These are phyloP conservation scores for Strobilomyces confusus DNA, from an alignment of 768 basidiomycete genomes.

Conservation along the genomic window DNA sequence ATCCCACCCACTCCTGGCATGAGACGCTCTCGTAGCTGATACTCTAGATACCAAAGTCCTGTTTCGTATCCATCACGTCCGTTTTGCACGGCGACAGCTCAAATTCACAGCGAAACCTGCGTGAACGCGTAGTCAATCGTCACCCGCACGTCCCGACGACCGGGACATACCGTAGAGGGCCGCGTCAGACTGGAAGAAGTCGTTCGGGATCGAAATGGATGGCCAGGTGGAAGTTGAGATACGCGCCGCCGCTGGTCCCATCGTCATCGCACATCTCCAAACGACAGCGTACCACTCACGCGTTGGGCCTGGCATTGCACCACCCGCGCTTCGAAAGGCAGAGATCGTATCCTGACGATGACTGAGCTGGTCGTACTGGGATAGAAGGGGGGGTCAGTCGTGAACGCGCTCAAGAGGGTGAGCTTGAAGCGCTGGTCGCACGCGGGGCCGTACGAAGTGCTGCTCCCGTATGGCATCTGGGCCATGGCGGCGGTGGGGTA, in stretches of 20 bases:
- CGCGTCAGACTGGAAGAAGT: conserved; percentile 74
- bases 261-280: not conserved
- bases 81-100: not conserved
- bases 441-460: conserved; percentile 61
- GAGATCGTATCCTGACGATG: conserved; percentile 70
- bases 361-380: conserved; percentile 57
- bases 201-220: conserved; percentile 59
- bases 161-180: conserved; percentile 53
- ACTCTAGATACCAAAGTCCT: conserved; percentile 91
- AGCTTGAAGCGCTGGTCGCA: conserved; percentile 81
- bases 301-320: conserved; percentile 73
- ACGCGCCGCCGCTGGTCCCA: conserved; percentile 53
- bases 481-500: conserved; percentile 80
- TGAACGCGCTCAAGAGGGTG: conserved; percentile 66
- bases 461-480: conserved; percentile 77
- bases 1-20: conserved; percentile 67
- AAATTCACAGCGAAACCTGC: conserved; percentile 38
- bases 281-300: conserved; percentile 40
- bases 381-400: conserved; percentile 63
- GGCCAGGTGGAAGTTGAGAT: conserved; percentile 78
- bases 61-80: not conserved
- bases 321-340: conserved; percentile 64
- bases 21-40: conserved; percentile 63
- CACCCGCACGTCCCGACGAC: not conserved
- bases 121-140: conserved; percentile 30